These are phyloP conservation scores for Boletus insuetus DNA, from an alignment of 768 basidiomycete genomes.

Conservation along the genomic window DNA sequence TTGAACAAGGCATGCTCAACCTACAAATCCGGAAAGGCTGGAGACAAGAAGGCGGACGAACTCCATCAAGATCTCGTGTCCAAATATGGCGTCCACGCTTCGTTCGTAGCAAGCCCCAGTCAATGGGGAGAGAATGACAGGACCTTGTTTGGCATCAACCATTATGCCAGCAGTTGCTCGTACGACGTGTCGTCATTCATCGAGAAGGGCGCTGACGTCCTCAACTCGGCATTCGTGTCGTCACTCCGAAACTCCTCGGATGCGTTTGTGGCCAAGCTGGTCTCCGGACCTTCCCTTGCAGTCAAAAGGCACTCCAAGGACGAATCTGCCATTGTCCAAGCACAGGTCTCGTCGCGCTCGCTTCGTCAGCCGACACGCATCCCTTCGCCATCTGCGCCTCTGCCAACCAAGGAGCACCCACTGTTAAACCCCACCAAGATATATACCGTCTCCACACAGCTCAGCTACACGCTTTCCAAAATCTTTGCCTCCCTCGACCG, in stretches of 20 bases:
- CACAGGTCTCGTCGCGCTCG: slow-evolving; percentile 80
- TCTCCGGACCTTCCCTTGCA: slow-evolving; percentile 82
- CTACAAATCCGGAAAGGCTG: too few species aligned
- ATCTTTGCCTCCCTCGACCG: too few species aligned
- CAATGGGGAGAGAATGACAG: slow-evolving; percentile 48
- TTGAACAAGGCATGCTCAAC: too few species aligned
- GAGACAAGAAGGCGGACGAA: too few species aligned
- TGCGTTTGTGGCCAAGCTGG: slow-evolving; percentile 72
- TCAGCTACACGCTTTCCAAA: too few species aligned
- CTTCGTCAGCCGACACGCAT: slow-evolving; percentile 68
- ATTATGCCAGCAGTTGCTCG: slow-evolving; percentile 71
- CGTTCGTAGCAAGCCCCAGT: too few species aligned
- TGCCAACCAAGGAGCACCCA: slow-evolving; percentile 47
- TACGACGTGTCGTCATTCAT: slow-evolving; percentile 73
- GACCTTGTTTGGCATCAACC: slow-evolving; percentile 79
- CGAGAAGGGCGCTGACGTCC: slow-evolving; percentile 69
- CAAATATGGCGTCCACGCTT: too few species aligned
- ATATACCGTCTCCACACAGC: too few species aligned
- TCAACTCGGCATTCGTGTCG: slow-evolving; percentile 81
- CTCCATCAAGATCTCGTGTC: too few species aligned
- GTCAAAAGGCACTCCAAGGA: slow-evolving; percentile 80
- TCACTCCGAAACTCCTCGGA: slow-evolving; percentile 72
- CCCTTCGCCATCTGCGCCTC: slow-evolving; percentile 27
- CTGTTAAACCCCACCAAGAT: too few species aligned
- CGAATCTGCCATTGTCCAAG: slow-evolving; percentile 74